Base-by-base conservation (phyloP, 2,329 filamentous ascomycete genomes). In the Phialophora tarda region DNA sequence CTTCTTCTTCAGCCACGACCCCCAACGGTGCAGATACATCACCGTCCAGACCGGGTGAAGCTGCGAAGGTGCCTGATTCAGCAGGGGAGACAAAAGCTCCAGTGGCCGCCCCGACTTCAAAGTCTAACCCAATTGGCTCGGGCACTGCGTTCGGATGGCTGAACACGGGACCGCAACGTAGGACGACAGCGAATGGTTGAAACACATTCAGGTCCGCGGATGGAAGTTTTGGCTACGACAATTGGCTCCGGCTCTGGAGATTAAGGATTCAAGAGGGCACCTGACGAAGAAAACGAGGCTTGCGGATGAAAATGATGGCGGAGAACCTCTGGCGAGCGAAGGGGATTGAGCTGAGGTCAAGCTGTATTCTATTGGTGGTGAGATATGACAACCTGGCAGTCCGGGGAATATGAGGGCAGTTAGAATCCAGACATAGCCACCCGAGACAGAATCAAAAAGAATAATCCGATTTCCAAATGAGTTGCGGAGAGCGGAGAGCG, bases 141-240 rank as follows among this genome's bases (percentile, higher is more conserved):
- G 94, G 91, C 14, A 95, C 92, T 65, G 94, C 94, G 2, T 98
- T 98, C 80, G 89, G 91, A 12, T 98, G 93, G 93, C 89, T 97
- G 82, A 94, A 91, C 69, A 72, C 77, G 23, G 72, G 73, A 12
- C 73, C 77, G 58, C 72, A 73, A 53, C 64, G 73, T 53, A 71
- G 69, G 59, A 70, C 71, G 32, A 72, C 69, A 2, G 67, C 67
- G 12, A 71, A 64, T 47, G 62, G 66, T 24, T 69, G 53, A 68
- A 11, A 23, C 6, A 4, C 21, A 24, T 23, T 51, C n/a, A 21
- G 24, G 47, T n/a, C 21, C 8, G 23, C 48, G 23, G 14, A 26
- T 53, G 48, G 8, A 24, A 26, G n/a, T 24, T 53, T 53, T 28
- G 26, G 23, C 21, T 24, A 53, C 21, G 14, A 53, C 21, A n/a